A percentile compares a stretch with the other conserved stretches of the same genome.
Conservation (phyloP, 805 yeast species). For the Kodamaea sagamina region DNA sequence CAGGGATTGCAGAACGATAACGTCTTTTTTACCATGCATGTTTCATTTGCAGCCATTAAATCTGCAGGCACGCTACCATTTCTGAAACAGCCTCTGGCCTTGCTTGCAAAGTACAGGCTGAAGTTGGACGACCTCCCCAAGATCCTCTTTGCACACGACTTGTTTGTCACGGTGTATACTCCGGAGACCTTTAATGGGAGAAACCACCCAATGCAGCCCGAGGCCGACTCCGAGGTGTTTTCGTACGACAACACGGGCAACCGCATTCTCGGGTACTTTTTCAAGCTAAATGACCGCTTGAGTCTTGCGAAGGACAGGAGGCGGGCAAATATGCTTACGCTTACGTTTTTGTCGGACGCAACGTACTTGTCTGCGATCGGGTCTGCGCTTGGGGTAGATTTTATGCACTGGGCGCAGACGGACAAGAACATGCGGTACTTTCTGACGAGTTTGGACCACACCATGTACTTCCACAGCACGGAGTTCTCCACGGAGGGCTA, state of each 20-base stretch:
- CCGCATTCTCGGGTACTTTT: conserved; percentile 31
- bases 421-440: conserved; percentile 23
- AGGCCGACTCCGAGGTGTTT: neutral
- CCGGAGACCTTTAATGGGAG: conserved; percentile 16
- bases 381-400: conserved; percentile 25
- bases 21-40: conserved; percentile 24
- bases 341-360: conserved; percentile 32
- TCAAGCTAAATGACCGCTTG: conserved; percentile 29
- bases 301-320: conserved; percentile 24
- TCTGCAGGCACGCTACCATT: conserved; percentile 1
- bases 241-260: conserved; percentile 8
- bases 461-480: conserved; percentile 35
- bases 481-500: conserved; percentile 38
- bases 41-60: conserved; percentile 19
- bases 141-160: conserved; percentile 30
- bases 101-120: conserved; percentile 14
- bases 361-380: conserved; percentile 30
- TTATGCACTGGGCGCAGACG: neutral
- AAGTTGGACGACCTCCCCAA: conserved; percentile 16
- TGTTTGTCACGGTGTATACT: conserved; percentile 28
- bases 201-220: neutral
- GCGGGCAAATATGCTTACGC: conserved; percentile 19
- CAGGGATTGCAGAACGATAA: conserved; percentile 23
- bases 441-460: conserved; percentile 41
- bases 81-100: conserved; percentile 8